Conservation (phyloP, 345 rosid species). For the Syzygium aqueum region DNA sequence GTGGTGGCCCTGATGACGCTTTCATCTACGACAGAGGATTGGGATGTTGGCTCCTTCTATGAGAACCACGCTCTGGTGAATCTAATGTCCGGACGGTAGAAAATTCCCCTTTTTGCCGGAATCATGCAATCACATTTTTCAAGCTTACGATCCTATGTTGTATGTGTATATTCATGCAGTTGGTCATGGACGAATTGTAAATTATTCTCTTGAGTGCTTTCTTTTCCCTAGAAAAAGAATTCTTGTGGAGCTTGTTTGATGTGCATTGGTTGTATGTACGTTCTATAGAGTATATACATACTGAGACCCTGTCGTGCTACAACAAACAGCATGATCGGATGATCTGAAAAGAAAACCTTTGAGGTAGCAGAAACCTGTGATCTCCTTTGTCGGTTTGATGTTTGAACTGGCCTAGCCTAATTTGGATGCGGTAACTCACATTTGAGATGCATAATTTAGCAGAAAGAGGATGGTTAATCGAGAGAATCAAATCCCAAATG, state of each 20-base stretch:
- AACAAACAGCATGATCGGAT: neutral
- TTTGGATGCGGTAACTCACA: neutral
- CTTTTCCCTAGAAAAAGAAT: neutral
- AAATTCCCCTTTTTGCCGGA: neutral
- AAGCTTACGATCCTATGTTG: neutral
- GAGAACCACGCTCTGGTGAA: conserved; percentile 61
- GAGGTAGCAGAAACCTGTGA: neutral
- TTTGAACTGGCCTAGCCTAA: neutral
- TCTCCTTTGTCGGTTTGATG: neutral
- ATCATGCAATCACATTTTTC: neutral
- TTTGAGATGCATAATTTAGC: neutral
- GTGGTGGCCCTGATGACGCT: conserved; percentile 88
- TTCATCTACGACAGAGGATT: conserved; percentile 71
- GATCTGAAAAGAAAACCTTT: neutral
- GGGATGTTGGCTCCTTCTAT: conserved; percentile 65
- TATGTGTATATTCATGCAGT: neutral
- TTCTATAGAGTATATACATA: neutral
- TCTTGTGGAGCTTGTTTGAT: neutral
- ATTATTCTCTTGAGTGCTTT: neutral
- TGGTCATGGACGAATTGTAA: neutral
- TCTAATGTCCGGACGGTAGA: conserved; percentile 78
- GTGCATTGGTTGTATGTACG: neutral
- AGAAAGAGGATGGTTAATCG: neutral
- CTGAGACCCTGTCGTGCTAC: neutral
- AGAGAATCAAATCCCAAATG: neutral